A percentile compares a stretch with the other conserved stretches of the same genome.
phyloP scores from a whole-genome alignment of 495 filamentous ascomycete species.

The Penicillium odoratum region DNA sequence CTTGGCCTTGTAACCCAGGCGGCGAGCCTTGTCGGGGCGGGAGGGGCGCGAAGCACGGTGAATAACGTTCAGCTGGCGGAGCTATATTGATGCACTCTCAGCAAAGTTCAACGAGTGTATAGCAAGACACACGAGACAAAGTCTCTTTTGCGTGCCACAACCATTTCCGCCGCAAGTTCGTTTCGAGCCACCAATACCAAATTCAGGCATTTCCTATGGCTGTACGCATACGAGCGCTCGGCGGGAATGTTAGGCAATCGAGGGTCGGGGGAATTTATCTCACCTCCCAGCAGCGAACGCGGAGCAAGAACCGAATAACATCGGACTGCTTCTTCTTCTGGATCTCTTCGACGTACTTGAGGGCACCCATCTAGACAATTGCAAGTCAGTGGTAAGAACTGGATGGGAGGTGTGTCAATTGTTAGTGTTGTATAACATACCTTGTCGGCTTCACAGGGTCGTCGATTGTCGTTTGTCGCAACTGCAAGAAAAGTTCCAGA shows the following conservation, averaged over 20 bases:
- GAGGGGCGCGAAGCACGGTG: constrained; percentile 98
- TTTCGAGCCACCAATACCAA: constrained; percentile 41
- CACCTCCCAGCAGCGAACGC: constrained; percentile 99
- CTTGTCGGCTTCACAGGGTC: constrained; percentile 49
- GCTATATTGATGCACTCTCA: constrained; percentile 99
- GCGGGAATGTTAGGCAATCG: constrained; percentile 51
- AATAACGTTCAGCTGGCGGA: constrained; percentile 97
- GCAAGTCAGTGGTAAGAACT: constrained; percentile 9
- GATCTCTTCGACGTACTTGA: constrained; percentile 99
- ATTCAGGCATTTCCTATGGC: constrained; percentile 41
- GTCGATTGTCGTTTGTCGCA: constrained; percentile 52
- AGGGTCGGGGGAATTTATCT: constrained; percentile 57
- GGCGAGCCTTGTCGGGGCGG: constrained; percentile 98
- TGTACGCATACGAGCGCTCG: constrained; percentile 44
- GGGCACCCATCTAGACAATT: constrained; percentile 73
- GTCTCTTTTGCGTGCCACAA: constrained; percentile 45
- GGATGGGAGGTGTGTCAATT: constrained; percentile 3
- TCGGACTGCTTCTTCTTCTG: constrained; percentile 99
- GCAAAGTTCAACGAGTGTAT: constrained; percentile 99
- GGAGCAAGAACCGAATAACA: constrained; percentile 97
- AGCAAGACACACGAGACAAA: constrained; percentile 64
- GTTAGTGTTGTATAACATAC: constrained; percentile 31
- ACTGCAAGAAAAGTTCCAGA: constrained; percentile 43
- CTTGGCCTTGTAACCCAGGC: constrained; percentile 99
- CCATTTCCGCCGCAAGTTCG: constrained; percentile 44